Evolutionary conservation across 495 filamentous ascomycete genomes (phyloP), one percentile per base, ranked within the genome.

Genomic region (Neurospora sp.): DNA sequence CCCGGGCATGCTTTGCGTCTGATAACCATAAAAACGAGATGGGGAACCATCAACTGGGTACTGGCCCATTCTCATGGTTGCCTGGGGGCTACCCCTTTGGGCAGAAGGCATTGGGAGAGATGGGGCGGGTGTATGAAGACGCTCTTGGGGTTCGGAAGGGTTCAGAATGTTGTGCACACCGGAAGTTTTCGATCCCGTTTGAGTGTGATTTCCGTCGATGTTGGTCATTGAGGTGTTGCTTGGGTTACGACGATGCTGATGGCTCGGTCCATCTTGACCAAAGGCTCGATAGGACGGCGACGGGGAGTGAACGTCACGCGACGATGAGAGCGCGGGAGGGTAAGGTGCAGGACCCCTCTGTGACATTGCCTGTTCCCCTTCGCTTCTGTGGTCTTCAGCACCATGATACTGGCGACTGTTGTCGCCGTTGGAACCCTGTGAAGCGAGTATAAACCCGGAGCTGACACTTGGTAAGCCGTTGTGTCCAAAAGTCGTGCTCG

Each of bases 301-400:
- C 8, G 78, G 79, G 42, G 81, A 77, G 39, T 76, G 71, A 35
- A 69, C 35, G 71, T 78, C 74, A 73, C 74, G 72, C 42, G 71
- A 71, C 18, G 79, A 76, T 71, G 81, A 80, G 73, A 74, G 74
- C 69, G 79, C 78, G 71, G 81, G 72, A 83, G 84, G 80, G 78
- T 77, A 81, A 82, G 81, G 80, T 78, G 78, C 81, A 83, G 82
- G 76, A 77, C 81, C 84, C 82, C 83, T 86, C 84, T 87, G 84
- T 80, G 85, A 88, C 87, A 89, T 89, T 83, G 85, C 83, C 86
- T 84, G 83, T 83, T 86, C 87, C 85, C 87, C 84, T 85, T 80
- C 82, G 80, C 83, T 79, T 81, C 80, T 79, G 77, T 77, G 77
- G 79, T 80, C 83, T 82, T 77, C 79, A 80, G 78, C 78, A 83